A percentile compares a stretch with the other conserved stretches of the same genome.
Evolutionary conservation across 768 basidiomycete genomes (phyloP).

Genomic region (Collybiopsis confluens): DNA sequence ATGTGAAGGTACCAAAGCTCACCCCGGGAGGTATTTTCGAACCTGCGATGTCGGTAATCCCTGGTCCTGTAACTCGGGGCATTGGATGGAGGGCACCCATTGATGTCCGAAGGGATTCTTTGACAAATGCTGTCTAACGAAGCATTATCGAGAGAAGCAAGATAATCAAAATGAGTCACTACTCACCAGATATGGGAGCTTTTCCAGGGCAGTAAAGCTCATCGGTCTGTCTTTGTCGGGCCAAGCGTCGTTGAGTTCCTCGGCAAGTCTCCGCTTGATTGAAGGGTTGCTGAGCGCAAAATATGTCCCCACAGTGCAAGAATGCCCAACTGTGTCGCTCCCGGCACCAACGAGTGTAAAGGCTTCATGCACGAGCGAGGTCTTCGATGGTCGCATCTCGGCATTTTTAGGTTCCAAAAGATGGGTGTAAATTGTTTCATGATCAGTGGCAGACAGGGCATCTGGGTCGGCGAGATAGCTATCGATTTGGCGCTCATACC

Average conservation of each 20-base stretch:
- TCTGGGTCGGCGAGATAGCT: conserved; percentile 9
- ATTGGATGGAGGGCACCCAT: conserved; percentile 34
- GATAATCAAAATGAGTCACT: background rate
- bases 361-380: conserved; percentile 26
- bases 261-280: conserved; percentile 21
- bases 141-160: background rate
- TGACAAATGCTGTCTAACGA: conserved; percentile 40
- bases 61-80: conserved; percentile 34
- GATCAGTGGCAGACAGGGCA: conserved; percentile 8
- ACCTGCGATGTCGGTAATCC: conserved; percentile 30
- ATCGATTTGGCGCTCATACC: conserved; percentile 13
- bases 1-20: background rate
- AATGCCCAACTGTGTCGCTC: conserved; percentile 34
- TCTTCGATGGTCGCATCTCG: conserved; percentile 7
- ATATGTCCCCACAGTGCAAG: conserved; percentile 33
- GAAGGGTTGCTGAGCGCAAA: conserved; percentile 27
- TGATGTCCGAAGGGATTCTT: conserved; percentile 39
- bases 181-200: conserved; percentile 39
- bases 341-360: conserved; percentile 34
- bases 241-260: conserved; percentile 31
- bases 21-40: conserved; percentile 33
- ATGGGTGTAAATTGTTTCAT: conserved; percentile 17
- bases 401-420: conserved; percentile 10
- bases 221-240: conserved; percentile 26
- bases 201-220: conserved; percentile 27